Conservation (phyloP, 176 grass and related monocot genomes). For the Chloris gayana region DNA sequence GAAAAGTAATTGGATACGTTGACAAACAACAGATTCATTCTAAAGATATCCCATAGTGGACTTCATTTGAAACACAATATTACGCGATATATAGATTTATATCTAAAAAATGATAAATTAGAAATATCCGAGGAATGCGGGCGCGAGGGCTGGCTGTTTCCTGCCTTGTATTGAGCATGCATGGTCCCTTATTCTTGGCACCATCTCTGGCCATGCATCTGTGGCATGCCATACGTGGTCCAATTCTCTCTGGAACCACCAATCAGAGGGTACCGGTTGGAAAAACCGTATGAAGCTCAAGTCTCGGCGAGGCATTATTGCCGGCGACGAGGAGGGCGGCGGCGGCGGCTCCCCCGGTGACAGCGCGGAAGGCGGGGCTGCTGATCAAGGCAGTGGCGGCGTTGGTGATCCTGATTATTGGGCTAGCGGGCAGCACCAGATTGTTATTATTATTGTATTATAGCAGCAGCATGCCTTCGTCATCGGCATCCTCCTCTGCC, state of each 20-base stretch:
- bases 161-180: too few relatives aligned
- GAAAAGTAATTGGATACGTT: too few relatives aligned
- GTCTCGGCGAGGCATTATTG: constrained; percentile 29
- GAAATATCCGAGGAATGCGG: background rate
- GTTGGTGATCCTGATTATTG: constrained; percentile 40
- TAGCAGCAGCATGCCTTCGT: constrained; percentile 1
- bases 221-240: too few relatives aligned
- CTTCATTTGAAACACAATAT: too few relatives aligned
- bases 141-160: too few relatives aligned
- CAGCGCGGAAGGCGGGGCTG: constrained; percentile 46
- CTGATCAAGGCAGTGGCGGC: constrained; percentile 39
- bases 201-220: background rate
- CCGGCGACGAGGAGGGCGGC: constrained; percentile 27
- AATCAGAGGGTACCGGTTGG: too few relatives aligned
- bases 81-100: too few relatives aligned
- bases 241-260: too few relatives aligned
- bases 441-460: constrained; percentile 37
- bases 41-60: too few relatives aligned
- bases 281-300: constrained; percentile 41
- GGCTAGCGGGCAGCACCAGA: constrained; percentile 43
- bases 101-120: too few relatives aligned
- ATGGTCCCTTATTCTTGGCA: too few relatives aligned
- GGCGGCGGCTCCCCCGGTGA: background rate
- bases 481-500: background rate
- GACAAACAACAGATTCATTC: too few relatives aligned